Evolutionary conservation across 768 basidiomycete genomes (phyloP), one percentile per base, ranked within the genome.

Genomic region (Russula emetica): DNA sequence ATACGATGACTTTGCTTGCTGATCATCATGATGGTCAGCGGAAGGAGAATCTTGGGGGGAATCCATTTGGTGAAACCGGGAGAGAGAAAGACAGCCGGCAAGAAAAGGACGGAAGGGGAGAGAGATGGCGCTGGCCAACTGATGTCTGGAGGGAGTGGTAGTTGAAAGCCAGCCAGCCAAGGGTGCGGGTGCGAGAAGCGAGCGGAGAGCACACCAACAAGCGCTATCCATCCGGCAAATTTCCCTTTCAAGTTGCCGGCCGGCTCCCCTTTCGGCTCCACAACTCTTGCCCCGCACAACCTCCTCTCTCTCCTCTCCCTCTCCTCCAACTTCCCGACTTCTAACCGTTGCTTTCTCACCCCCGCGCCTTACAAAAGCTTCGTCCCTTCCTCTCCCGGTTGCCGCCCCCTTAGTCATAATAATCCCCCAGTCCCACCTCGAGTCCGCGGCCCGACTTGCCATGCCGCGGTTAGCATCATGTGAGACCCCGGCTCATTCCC

Each of bases 241-340:
- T 65, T 61, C 64, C 64, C 64, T 57, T 65, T 61, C 64, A 65
- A 65, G 64, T 65, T 65, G 28, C 64, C 64, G 59, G 59, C 64
- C 64, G 64, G 64, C 40, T 42, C 52, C 54, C 10, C 55, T 61
- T 55, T 55, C 58, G 63, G 53, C 63, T 42, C 62, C 38, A 47
- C 42, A 38, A 40, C 38, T 40, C 38, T 40, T 40, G 5, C 38
- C 38, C 38, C 38, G 38, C 61, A 57, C 22, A 40, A 28, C 9
- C 18, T 28, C 54, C 42, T 24, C 55, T 36, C 8, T 10, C 36
- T 18, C 20, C 42, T 7, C 3, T 47, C 13, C 3, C 40, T n/a
- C 5, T 36, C 13, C 2, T 26, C 18, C 11, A 36, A 36, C 20
- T n/a, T 18, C 8, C 24, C 5, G 18, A 13, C n/a, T n/a, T n/a